These are phyloP conservation scores for Scolecobasidium constrictum DNA, from an alignment of 2,329 filamentous ascomycete species.

Conservation along the genomic window DNA sequence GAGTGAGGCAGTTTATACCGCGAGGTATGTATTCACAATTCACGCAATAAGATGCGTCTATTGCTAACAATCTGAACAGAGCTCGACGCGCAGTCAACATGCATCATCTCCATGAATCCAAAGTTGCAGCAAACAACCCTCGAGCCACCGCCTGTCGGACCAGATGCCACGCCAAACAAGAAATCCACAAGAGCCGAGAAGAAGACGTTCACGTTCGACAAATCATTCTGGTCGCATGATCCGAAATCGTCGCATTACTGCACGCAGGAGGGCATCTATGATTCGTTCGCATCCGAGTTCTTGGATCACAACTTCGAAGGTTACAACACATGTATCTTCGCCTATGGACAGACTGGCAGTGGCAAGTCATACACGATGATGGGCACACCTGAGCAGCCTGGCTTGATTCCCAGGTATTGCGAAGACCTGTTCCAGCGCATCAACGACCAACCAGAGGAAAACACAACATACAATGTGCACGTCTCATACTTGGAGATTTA, in stretches of 20 bases:
- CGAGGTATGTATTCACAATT: slow-evolving; percentile 54
- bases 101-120: slow-evolving; percentile 87
- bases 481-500: slow-evolving; percentile 99
- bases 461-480: slow-evolving; percentile 92
- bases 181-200: slow-evolving; percentile 70
- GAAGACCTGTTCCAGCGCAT: slow-evolving; percentile 94
- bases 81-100: slow-evolving; percentile 66
- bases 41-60: too few relatives aligned
- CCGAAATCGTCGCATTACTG: slow-evolving; percentile 74
- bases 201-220: slow-evolving; percentile 91
- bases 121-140: slow-evolving; percentile 75
- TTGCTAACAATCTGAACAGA: too few relatives aligned
- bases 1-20: slow-evolving; percentile 68
- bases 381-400: slow-evolving; percentile 75
- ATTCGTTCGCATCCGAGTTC: slow-evolving; percentile 88
- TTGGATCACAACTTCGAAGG: slow-evolving; percentile 98
- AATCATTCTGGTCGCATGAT: slow-evolving; percentile 95
- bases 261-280: slow-evolving; percentile 86
- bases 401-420: slow-evolving; percentile 89
- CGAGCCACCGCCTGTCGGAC: slow-evolving; percentile 50
- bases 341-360: slow-evolving; percentile 93
- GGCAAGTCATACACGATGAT: slow-evolving; percentile 99
- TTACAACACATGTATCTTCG: slow-evolving; percentile 98
- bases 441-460: slow-evolving; percentile 70
- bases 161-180: slow-evolving; percentile 36